Evolutionary conservation across 2,329 filamentous ascomycete genomes (phyloP), one percentile per base, ranked within the genome.

Genomic region (Penicillium vulpinum): DNA sequence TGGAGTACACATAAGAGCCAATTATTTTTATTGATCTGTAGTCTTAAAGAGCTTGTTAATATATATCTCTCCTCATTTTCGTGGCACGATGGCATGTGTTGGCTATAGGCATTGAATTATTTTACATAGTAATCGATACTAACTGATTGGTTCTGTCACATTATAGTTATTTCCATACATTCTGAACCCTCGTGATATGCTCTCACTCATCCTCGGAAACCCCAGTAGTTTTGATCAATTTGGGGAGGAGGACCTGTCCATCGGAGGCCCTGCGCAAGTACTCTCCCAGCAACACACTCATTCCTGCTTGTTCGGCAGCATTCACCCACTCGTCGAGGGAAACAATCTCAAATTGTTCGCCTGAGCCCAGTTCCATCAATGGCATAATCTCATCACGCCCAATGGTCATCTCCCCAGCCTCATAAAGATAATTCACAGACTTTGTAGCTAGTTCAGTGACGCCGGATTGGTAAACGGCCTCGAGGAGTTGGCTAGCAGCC

Each of bases 271-370:
- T 51, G 15, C 62, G 61, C 50, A 66, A 41, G 36, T 65, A 66
- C 26, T 59, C 44, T 5, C 56, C 62, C 10, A 66, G 50, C 10
- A 66, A 46, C 4, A 41, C 16, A 51, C 56, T 66, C 62, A 66
- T 66, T 24, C 64, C 64, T 16, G 59, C 61, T 22, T 55, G 40
- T 26, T 66, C 62, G 1, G 64, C 64, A 26, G 44, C 24, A n/a
- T 56, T 24, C n/a, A 65, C 45, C 64, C 64, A 66, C 11, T 62
- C 53, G 1, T 44, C 29, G 1, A 65, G 43, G 4, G 64, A 18
- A 29, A 66, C 44, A 0, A 53, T 31, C 35, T 64, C 33, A 13
- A 64, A 61, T 4, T 46, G 15, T 24, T 55, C 26, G 0, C 61
- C 58, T 1, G 56, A 51, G 2, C 41, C 54, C n/a, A 39, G 22